phyloP scores from a whole-genome alignment of 352 stramenopile genomes.

The Thalassiosira oceanica region DNA sequence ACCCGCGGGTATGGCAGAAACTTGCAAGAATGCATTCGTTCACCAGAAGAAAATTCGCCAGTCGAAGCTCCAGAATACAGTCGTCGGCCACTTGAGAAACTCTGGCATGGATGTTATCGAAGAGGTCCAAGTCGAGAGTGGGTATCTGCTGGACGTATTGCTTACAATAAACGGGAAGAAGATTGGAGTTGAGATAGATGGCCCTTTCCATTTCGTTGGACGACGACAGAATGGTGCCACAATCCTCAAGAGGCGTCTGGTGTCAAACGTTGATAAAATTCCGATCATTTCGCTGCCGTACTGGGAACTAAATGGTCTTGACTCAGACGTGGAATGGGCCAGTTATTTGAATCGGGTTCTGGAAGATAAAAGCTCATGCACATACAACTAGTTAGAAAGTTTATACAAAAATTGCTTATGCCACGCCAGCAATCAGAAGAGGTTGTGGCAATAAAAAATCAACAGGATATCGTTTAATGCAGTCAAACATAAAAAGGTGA shows the following conservation, averaged over 20 bases:
- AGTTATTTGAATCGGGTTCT: too few relatives aligned
- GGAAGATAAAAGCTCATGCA: too few relatives aligned
- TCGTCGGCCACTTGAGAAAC: neutral
- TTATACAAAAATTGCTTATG: too few relatives aligned
- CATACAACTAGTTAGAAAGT: too few relatives aligned
- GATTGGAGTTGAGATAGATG: constrained; percentile 13
- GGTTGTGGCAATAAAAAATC: too few relatives aligned
- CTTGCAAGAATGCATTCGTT: constrained; percentile 8
- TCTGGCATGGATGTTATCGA: neutral
- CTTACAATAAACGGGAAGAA: constrained; percentile 6
- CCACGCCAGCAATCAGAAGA: too few relatives aligned
- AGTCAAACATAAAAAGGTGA: too few relatives aligned
- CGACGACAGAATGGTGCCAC: neutral
- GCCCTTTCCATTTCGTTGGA: constrained; percentile 11
- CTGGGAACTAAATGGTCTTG: constrained; percentile 3
- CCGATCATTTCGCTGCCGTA: constrained; percentile 7
- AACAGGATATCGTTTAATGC: too few relatives aligned
- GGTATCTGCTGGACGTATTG: constrained; percentile 8
- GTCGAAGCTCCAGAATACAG: constrained; percentile 7
- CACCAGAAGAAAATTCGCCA: neutral
- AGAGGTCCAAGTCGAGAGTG: constrained; percentile 9
- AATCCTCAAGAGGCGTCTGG: constrained; percentile 5
- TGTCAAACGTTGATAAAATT: constrained; percentile 6
- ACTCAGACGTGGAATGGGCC: too few relatives aligned
- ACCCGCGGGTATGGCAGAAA: neutral